A percentile compares a stretch with the other conserved stretches of the same genome.
Evolutionary conservation across 2,329 filamentous ascomycete genomes (phyloP).

Genomic region (Fusarium mangiferae): DNA sequence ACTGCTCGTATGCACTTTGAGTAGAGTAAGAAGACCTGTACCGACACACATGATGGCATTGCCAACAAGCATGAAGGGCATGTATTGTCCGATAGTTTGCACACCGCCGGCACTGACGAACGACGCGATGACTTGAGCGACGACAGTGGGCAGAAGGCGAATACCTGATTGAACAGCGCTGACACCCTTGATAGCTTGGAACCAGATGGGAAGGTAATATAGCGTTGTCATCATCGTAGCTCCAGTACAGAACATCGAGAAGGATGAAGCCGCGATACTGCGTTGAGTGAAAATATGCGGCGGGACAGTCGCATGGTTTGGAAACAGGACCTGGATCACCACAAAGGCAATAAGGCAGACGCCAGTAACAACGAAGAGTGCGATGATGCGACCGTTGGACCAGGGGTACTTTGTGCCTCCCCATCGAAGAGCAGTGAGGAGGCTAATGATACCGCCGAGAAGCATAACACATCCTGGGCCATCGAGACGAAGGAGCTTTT

Average conservation of each 20-base stretch:
- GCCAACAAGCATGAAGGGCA: slow-evolving; percentile 32
- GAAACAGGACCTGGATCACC: not conserved
- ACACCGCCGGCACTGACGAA: slow-evolving; percentile 14
- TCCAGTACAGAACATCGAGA: slow-evolving; percentile 21
- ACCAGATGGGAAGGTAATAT: slow-evolving; percentile 29
- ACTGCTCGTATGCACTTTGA: slow-evolving; percentile 46
- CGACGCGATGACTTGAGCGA: slow-evolving; percentile 12
- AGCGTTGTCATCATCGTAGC: slow-evolving; percentile 27
- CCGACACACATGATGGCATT: slow-evolving; percentile 22
- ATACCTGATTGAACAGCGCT: slow-evolving; percentile 17
- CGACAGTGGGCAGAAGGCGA: not conserved
- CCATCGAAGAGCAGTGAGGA: slow-evolving; percentile 22
- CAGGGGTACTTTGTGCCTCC: slow-evolving; percentile 15
- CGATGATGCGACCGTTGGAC: not conserved
- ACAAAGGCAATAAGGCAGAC: not conserved
- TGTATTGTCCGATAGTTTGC: slow-evolving; percentile 21
- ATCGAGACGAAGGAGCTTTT: slow-evolving; percentile 19
- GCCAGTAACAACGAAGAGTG: not conserved
- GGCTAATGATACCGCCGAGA: slow-evolving; percentile 2
- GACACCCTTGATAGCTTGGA: slow-evolving; percentile 11
- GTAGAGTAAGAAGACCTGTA: not conserved
- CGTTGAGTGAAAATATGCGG: slow-evolving; percentile 4
- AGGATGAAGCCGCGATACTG: slow-evolving; percentile 12
- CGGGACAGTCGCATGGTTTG: slow-evolving; percentile 11
- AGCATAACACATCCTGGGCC: slow-evolving; percentile 5